Evolutionary conservation across 345 rosid genomes (phyloP), one percentile per base, ranked within the genome.

Genomic region (Salix suchowensis): DNA sequence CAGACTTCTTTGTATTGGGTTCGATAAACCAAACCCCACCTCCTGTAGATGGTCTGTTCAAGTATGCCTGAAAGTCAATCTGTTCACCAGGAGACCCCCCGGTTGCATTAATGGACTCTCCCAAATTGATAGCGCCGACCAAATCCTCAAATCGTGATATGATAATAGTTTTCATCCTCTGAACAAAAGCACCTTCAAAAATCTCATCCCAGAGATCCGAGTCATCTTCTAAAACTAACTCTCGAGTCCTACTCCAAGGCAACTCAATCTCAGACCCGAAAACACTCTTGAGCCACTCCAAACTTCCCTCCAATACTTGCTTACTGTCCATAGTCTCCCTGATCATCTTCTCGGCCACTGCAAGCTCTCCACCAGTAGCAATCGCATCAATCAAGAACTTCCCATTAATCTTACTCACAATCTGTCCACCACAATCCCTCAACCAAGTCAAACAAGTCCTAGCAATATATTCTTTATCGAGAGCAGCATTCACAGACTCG

Each of bases 1-100:
- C 84, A 81, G 78, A 74, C 89, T 88, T 94, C 85, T 87, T 88
- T 36, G 80, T 60, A 73, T 85, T 88, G 80, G 97, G 87, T 76
- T 96, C 99, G 24, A 91, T 87, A 80, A 93, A 96, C 99, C 99
- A 96, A 81, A 96, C 89, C 72, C 98, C 97, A 72, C 97, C 99
- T 70, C 97, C 97, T 7, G 90, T 87, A 30, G 93, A 89, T 71
- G 95, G 94, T 78, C 91, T 92, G 83, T 84, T 91, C 85, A 96
- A 85, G 84, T 91, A 92, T 55, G 90, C 91, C 60, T 88, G 91
- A 87, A 90, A 92, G 82, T 92, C 90, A 52, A 87, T 76, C 70
- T 79, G 76, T 68, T 91, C 97, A 40, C 90, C 87, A 60, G 83
- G 80, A 77, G 71, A 74, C 50, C 78, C 87, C 60, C 84, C 86